phyloP scores from a whole-genome alignment of 352 stramenopile genomes.

The Globisporangium mamillatum region DNA sequence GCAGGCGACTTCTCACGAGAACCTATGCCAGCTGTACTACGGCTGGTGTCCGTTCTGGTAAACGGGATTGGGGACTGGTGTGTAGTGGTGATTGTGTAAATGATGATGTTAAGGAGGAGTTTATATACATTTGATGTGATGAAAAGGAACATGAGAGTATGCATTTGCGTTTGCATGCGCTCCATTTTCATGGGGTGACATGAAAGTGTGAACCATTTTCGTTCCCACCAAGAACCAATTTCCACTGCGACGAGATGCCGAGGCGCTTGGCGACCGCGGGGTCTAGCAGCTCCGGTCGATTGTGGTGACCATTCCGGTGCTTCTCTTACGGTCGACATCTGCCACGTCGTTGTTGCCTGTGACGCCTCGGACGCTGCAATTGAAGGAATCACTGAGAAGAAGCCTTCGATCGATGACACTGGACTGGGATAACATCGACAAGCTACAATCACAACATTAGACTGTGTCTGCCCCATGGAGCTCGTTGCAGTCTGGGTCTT shows the following conservation, averaged over 20 bases:
- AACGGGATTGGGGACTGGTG: neutral
- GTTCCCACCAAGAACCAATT: neutral
- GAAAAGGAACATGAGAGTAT: neutral
- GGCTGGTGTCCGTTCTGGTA: slow-evolving; percentile 96
- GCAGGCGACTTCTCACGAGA: slow-evolving; percentile 98
- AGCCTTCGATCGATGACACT: neutral
- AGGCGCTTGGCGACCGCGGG: too few relatives aligned
- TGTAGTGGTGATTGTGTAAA: neutral
- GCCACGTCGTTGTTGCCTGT: neutral
- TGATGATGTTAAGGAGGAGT: neutral
- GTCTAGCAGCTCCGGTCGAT: too few relatives aligned
- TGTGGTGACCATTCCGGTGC: too few relatives aligned
- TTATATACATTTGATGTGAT: neutral
- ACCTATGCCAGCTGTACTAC: slow-evolving; percentile 99
- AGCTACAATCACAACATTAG: neutral
- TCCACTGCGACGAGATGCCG: neutral
- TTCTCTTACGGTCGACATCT: too few relatives aligned
- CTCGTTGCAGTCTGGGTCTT: too few relatives aligned
- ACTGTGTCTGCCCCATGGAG: neutral
- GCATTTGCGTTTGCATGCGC: neutral
- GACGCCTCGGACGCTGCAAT: neutral
- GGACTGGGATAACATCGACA: neutral
- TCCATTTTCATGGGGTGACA: neutral
- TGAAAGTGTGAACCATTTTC: neutral
- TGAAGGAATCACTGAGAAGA: neutral